phyloP scores from a whole-genome alignment of 129 eudicot genomes.

The Flaveria trinervia region DNA sequence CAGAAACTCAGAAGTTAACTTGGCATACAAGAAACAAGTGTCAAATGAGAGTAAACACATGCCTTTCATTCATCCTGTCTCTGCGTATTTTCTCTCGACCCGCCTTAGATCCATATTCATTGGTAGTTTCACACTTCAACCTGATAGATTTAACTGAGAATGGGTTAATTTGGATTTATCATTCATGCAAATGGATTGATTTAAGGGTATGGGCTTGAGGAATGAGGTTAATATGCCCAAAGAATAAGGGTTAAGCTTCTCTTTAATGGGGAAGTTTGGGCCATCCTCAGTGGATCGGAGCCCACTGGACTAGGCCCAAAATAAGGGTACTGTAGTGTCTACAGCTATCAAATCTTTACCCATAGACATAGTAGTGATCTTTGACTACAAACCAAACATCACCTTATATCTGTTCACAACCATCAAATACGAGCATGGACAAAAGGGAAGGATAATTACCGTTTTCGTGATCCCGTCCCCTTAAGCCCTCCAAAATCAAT shows the following conservation, averaged over 20 bases:
- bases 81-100: slow-evolving; percentile 74
- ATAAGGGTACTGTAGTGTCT: too few species aligned
- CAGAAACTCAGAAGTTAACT: slow-evolving; percentile 1
- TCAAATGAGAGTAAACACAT: slow-evolving; percentile 18
- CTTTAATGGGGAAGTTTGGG: too few species aligned
- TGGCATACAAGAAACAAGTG: neutral
- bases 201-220: neutral
- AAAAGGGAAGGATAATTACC: slow-evolving; percentile 39
- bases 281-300: too few species aligned
- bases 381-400: neutral
- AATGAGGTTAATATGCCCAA: neutral
- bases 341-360: neutral
- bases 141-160: slow-evolving; percentile 39
- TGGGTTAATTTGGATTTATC: neutral
- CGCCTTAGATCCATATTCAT: slow-evolving; percentile 62
- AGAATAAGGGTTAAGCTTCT: too few species aligned
- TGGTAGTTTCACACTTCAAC: slow-evolving; percentile 51
- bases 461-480: slow-evolving; percentile 54
- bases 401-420: neutral
- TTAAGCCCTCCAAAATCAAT: slow-evolving; percentile 52
- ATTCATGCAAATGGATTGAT: slow-evolving; percentile 7
- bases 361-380: neutral
- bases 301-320: too few species aligned
- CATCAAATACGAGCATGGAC: neutral
- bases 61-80: slow-evolving; percentile 76